Evolutionary conservation across 257 asterid species (phyloP), one percentile per base, ranked within the genome.

Genomic region (Cynanchum wilfordii): DNA sequence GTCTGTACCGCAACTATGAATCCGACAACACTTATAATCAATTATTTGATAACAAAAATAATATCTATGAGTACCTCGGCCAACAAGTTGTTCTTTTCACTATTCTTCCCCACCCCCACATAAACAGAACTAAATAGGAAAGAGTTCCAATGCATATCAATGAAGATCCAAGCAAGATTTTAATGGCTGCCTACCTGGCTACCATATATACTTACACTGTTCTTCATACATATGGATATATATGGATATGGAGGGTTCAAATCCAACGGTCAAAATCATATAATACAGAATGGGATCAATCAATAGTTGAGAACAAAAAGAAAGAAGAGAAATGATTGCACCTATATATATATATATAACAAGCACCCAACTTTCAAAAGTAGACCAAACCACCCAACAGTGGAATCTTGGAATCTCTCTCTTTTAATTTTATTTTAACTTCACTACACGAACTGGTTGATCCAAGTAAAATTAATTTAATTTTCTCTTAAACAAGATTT

Each of bases 331-430:
- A 66, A 66, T 40, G 49, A 63, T 63, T 63, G 68, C 68, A 60
- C 17, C 44, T 33, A 63, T 63, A 63, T 3, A 33, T 33, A 33
- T 33, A 33, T 33, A 33, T 33, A 33, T 33, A 33, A 62, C 47
- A 33, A 62, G 47, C 25, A 30, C 47, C 40, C 40, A 27, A 59
- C 15, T 8, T 62, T 62, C 8, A 42, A 62, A 62, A 33, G 68
- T 7, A 62, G 68, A 62, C 68, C 68, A 62, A 33, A 5, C 24
- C 45, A 30, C 47, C 24, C 24, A 62, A 33, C 25, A 33, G 19
- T 11, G 68, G 68, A 62, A 62, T 62, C 68, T 62, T 62, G 24
- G 68, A 62, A 62, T 15, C n/a, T 13, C 15, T 30, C 47, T 33
- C 68, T 62, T 62, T 33, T 24, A 62, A 30, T 44, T 30, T 30